A percentile compares a stretch with the other conserved stretches of the same genome.
These are phyloP conservation scores for Globisporangium nunn DNA, from an alignment of 352 stramenopile genomes.

Conservation along the genomic window DNA sequence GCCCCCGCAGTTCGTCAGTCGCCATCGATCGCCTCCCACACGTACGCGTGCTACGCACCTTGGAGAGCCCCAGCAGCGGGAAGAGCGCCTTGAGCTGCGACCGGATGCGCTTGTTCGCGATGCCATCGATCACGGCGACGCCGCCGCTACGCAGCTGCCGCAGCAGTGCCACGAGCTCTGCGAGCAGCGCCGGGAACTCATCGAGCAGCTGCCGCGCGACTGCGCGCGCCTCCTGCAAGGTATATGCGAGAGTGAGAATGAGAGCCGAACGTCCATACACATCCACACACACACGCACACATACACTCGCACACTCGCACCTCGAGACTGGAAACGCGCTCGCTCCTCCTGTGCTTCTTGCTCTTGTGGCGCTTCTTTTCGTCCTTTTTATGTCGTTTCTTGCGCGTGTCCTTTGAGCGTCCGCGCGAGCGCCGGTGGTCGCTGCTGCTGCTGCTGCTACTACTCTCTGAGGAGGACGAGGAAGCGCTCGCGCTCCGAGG, in stretches of 20 bases:
- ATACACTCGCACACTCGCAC: neutral
- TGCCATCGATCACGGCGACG: constrained; percentile 64
- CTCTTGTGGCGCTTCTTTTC: constrained; percentile 16
- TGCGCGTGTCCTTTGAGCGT: constrained; percentile 13
- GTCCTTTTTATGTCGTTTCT: constrained; percentile 15
- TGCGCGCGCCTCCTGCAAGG: constrained; percentile 28
- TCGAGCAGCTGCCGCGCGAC: constrained; percentile 49
- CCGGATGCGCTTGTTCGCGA: constrained; percentile 67
- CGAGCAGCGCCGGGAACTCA: constrained; percentile 58
- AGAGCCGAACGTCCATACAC: no score
- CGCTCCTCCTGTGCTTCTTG: constrained; percentile 21
- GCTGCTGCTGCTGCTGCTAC: constrained; percentile 3
- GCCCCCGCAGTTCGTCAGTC: neutral
- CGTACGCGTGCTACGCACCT: constrained; percentile 19
- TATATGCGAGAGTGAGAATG: neutral
- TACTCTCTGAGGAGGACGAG: neutral
- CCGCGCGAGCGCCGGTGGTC: neutral
- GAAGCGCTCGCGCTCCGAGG: neutral
- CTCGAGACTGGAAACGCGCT: constrained; percentile 19
- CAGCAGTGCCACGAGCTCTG: constrained; percentile 55
- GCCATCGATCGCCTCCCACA: neutral
- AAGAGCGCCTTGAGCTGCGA: constrained; percentile 61
- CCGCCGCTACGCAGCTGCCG: constrained; percentile 76
- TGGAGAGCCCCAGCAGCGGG: constrained; percentile 56
- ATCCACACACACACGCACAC: no score